Evolutionary conservation across 208 protist genomes (phyloP).

Genomic region (Acanthamoeba polyphaga): DNA sequence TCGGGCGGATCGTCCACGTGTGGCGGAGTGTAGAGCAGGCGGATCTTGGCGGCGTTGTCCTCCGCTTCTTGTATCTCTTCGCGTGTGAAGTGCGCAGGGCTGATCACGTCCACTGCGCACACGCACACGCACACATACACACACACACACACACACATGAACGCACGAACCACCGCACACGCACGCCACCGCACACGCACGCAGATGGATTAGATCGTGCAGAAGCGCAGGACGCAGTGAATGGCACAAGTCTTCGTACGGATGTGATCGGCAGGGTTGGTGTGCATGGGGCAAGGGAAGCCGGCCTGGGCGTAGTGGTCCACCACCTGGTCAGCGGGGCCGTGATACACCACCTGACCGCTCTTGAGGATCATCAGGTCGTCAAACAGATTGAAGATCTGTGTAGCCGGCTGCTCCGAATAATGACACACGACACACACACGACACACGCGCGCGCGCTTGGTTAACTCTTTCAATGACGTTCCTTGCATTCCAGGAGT

Average conservation of each 20-base stretch:
- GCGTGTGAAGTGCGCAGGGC: background rate
- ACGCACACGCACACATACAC: background rate
- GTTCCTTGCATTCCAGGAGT: background rate
- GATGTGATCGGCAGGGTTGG: constrained; percentile 80
- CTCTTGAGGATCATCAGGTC: constrained; percentile 69
- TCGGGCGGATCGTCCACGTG: background rate
- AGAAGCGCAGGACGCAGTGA: no score
- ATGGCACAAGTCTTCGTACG: background rate
- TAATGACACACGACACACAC: no score
- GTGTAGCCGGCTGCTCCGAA: constrained; percentile 60
- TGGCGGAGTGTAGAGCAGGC: background rate
- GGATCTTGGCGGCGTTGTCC: constrained; percentile 27
- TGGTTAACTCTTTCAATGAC: no score
- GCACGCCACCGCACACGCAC: no score
- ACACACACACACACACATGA: background rate
- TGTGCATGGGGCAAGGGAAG: constrained; percentile 75
- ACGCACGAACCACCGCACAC: no score
- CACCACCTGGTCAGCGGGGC: constrained; percentile 43
- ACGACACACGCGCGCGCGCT: background rate
- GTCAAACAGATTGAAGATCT: constrained; percentile 78
- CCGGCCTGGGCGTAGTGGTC: constrained; percentile 61
- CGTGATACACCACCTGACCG: constrained; percentile 69
- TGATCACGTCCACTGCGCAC: constrained; percentile 63
- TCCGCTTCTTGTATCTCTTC: constrained; percentile 5
- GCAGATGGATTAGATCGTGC: no score